These are phyloP conservation scores for Populus nigra DNA, from an alignment of 345 rosid genomes.

Conservation along the genomic window DNA sequence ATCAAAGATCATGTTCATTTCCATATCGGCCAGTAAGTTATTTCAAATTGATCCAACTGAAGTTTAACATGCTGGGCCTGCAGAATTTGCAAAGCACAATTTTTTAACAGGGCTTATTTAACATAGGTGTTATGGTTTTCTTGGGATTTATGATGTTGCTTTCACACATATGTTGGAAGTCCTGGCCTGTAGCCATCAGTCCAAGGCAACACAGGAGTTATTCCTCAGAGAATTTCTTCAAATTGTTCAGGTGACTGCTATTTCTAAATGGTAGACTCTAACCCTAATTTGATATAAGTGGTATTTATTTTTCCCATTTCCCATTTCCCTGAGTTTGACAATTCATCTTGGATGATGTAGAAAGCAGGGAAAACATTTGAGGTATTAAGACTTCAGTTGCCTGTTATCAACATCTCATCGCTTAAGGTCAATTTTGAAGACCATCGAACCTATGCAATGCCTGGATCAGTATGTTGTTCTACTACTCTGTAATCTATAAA, in stretches of 20 bases:
- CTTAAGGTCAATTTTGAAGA: constrained; percentile 85
- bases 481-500: constrained; percentile 7
- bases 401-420: constrained; percentile 69
- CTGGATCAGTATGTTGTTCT: constrained; percentile 70
- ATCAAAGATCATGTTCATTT: constrained; percentile 95
- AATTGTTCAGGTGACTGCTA: constrained; percentile 59
- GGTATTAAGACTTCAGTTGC: constrained; percentile 70
- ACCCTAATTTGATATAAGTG: background rate
- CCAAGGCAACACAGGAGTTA: constrained; percentile 85
- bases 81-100: constrained; percentile 8
- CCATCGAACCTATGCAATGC: constrained; percentile 86
- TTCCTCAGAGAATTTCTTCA: constrained; percentile 80
- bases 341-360: constrained; percentile 43
- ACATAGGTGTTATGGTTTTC: constrained; percentile 82
- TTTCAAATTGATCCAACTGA: constrained; percentile 14
- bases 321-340: constrained; percentile 10
- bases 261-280: background rate
- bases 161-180: constrained; percentile 73
- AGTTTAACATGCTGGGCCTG: constrained; percentile 5
- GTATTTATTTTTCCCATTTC: background rate
- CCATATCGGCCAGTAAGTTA: constrained; percentile 90
- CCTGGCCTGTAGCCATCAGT: constrained; percentile 79
- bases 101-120: constrained; percentile 20
- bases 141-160: constrained; percentile 90
- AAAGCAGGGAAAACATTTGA: constrained; percentile 84